A percentile compares a stretch with the other conserved stretches of the same genome.
These are phyloP conservation scores for Hibiscus trionum DNA, from an alignment of 345 rosid genomes.

Conservation along the genomic window DNA sequence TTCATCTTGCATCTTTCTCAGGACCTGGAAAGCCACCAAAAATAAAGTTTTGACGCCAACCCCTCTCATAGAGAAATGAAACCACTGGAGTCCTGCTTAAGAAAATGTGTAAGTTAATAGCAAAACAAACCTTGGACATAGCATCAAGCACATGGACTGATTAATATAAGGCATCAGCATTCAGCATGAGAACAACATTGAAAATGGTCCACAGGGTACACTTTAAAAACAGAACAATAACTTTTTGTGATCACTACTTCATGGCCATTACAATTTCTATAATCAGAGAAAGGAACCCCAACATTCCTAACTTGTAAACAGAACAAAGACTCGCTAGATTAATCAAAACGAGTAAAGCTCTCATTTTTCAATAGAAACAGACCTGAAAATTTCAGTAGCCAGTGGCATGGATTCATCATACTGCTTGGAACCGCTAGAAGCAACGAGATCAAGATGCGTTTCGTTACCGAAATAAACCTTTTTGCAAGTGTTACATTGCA, in stretches of 20 bases:
- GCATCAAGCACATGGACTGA: neutral
- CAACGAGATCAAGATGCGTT: constrained; percentile 62
- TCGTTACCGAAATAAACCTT: constrained; percentile 45
- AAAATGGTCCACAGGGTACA: neutral
- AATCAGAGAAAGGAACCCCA: neutral
- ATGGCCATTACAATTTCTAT: no score
- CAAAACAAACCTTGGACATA: neutral
- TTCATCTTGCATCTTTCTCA: constrained; percentile 62
- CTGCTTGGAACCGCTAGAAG: constrained; percentile 39
- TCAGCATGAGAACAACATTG: neutral
- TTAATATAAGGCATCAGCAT: neutral
- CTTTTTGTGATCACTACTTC: no score
- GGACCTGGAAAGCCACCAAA: constrained; percentile 84
- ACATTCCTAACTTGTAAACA: no score
- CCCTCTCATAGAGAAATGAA: constrained; percentile 82
- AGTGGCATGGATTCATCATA: constrained; percentile 54
- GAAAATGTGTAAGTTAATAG: constrained; percentile 4
- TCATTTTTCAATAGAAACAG: neutral
- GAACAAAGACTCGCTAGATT: neutral
- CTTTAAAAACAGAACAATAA: no score
- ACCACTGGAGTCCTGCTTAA: constrained; percentile 48
- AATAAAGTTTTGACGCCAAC: constrained; percentile 82
- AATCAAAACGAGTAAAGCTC: neutral
- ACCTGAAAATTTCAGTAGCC: constrained; percentile 53
- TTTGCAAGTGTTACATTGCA: constrained; percentile 57